Evolutionary conservation across 768 basidiomycete species (phyloP).

Genomic region (Boletus tomentosulus): DNA sequence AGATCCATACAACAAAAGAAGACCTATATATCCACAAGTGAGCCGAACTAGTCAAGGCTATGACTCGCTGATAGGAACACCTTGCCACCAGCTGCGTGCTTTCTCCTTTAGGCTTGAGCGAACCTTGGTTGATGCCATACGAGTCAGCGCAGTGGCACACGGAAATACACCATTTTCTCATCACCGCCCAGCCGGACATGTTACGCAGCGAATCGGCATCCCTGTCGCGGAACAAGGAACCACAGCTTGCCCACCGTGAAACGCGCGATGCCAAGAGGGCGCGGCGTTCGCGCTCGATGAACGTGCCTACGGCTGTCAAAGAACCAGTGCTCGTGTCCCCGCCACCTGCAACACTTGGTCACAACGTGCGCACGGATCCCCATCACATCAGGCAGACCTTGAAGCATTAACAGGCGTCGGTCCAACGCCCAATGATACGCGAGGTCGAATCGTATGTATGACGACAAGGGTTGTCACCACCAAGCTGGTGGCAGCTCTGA

Average conservation of each 20-base stretch:
- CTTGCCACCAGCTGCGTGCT: background rate
- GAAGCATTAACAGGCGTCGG: background rate
- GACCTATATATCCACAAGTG: background rate
- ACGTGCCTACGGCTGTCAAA: conserved; percentile 2
- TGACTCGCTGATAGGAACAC: conserved; percentile 9
- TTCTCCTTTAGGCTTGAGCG: background rate
- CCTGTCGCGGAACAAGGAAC: background rate
- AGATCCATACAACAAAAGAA: conserved; percentile 2
- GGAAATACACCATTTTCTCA: background rate
- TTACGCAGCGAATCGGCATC: background rate
- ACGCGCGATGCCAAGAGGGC: background rate
- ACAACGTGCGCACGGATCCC: background rate
- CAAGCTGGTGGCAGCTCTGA: conserved; percentile 13
- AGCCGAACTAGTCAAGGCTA: conserved; percentile 14
- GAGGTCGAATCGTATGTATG: background rate
- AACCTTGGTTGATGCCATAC: background rate
- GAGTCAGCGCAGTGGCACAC: background rate
- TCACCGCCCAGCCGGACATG: background rate
- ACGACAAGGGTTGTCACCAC: conserved; percentile 1
- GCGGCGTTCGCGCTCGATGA: background rate
- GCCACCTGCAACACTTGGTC: conserved; percentile 1
- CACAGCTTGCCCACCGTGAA: conserved; percentile 1
- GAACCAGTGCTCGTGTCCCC: conserved; percentile 11
- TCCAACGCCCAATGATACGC: background rate
- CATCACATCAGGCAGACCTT: conserved; percentile 20